Percentiles rank a stretch among this genome's conserved stretches.
These are phyloP conservation scores for Scutellaria baicalensis DNA, from an alignment of 257 asterid genomes.

Conservation along the genomic window DNA sequence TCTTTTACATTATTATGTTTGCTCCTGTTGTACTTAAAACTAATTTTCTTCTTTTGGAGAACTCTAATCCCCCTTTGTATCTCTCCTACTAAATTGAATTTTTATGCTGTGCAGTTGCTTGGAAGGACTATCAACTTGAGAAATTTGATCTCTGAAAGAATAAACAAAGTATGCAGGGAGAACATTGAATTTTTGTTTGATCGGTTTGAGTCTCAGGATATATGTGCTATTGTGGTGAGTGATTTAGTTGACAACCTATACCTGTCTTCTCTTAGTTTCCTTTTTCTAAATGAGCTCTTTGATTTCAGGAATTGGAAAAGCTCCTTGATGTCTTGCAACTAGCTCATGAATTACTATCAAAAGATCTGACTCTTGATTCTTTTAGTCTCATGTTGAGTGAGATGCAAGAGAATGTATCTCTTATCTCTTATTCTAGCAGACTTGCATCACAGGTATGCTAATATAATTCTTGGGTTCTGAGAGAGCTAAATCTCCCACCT, in stretches of 20 bases:
- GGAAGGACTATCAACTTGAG: conserved; percentile 96
- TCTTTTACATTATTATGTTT: background rate
- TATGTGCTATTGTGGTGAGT: conserved; percentile 91
- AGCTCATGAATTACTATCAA: conserved; percentile 75
- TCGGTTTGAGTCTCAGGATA: conserved; percentile 90
- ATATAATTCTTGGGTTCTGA: background rate
- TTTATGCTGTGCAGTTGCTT: conserved; percentile 53
- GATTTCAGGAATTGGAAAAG: conserved; percentile 85
- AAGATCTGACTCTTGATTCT: conserved; percentile 78
- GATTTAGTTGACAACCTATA: background rate
- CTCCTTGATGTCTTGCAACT: conserved; percentile 71
- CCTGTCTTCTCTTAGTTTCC: conserved; percentile 2
- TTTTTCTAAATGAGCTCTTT: conserved; percentile 15
- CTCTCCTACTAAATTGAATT: conserved; percentile 2
- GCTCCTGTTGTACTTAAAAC: background rate
- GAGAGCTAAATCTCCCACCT: background rate
- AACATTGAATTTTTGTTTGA: conserved; percentile 89
- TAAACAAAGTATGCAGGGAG: conserved; percentile 82
- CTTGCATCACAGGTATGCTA: conserved; percentile 87
- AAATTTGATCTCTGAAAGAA: conserved; percentile 79
- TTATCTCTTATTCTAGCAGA: conserved; percentile 93
- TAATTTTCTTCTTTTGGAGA: background rate
- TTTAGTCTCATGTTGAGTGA: conserved; percentile 77
- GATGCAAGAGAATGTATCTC: conserved; percentile 97
- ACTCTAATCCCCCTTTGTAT: background rate